Evolutionary conservation across 805 yeast genomes (phyloP).

Genomic region (Lipomyces oligophaga): DNA sequence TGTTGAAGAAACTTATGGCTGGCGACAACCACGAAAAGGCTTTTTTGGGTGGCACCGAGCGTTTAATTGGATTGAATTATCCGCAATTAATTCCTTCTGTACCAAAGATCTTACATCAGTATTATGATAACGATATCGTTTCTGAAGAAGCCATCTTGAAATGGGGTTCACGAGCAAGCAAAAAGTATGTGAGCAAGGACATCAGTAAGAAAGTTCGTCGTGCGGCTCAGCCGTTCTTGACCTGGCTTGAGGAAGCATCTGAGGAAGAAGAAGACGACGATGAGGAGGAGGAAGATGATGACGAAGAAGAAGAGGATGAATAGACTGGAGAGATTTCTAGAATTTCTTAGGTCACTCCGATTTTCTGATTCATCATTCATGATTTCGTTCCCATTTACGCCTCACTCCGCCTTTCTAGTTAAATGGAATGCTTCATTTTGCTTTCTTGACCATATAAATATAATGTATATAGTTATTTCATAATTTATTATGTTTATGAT

Average conservation of each 20-base stretch:
- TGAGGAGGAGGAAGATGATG: conserved; percentile 20
- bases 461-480: background rate
- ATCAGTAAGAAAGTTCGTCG: conserved; percentile 88
- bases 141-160: conserved; percentile 75
- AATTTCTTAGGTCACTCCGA: too few species aligned
- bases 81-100: conserved; percentile 65
- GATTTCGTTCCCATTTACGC: background rate
- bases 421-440: too few species aligned
- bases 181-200: conserved; percentile 90
- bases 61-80: conserved; percentile 79
- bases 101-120: conserved; percentile 75
- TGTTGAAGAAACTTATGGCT: conserved; percentile 71
- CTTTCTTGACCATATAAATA: background rate
- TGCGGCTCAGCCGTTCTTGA: conserved; percentile 92
- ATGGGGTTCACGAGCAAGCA: conserved; percentile 90
- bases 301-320: conserved; percentile 3
- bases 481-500: background rate
- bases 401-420: background rate
- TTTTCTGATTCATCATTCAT: too few species aligned
- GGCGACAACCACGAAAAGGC: conserved; percentile 70
- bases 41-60: conserved; percentile 91
- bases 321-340: too few species aligned
- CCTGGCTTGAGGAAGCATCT: conserved; percentile 90
- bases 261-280: conserved; percentile 55
- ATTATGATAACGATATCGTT: conserved; percentile 79